Evolutionary conservation across 176 grass and related monocot genomes (phyloP).

Genomic region (Eragrostis curvula): DNA sequence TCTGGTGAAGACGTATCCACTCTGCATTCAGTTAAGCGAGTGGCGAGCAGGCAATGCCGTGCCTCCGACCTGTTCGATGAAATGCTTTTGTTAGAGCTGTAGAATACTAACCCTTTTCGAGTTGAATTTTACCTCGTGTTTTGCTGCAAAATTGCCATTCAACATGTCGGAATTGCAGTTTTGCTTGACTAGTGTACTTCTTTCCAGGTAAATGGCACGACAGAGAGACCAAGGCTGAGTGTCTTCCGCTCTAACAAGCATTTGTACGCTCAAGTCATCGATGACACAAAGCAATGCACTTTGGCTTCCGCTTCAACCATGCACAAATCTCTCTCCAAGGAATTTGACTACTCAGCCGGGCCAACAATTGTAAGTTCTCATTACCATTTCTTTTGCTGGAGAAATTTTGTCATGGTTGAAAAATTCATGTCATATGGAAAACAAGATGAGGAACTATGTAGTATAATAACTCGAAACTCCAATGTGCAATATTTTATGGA

Average conservation of each 20-base stretch:
- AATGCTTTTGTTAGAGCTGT: conserved; percentile 13
- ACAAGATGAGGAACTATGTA: not conserved
- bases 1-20: not conserved
- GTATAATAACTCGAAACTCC: not conserved
- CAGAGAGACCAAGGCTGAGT: conserved; percentile 81
- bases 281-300: conserved; percentile 90
- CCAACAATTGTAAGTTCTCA: conserved; percentile 79
- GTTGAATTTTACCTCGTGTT: not conserved
- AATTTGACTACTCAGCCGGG: conserved; percentile 72
- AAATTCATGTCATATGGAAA: not conserved
- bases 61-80: conserved; percentile 29
- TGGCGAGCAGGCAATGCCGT: conserved; percentile 12
- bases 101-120: not conserved
- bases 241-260: conserved; percentile 90
- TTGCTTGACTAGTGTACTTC: not conserved
- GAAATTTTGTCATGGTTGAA: not conserved
- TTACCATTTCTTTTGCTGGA: not conserved
- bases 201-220: conserved; percentile 78
- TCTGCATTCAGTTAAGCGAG: not conserved
- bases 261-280: conserved; percentile 90
- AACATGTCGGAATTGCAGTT: not conserved
- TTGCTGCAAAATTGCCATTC: not conserved
- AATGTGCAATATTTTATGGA: not conserved
- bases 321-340: conserved; percentile 78
- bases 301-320: conserved; percentile 87